Percentiles rank a stretch among this genome's conserved stretches.
Conservation (phyloP, 768 basidiomycete species). For the Paxillus involutus region DNA sequence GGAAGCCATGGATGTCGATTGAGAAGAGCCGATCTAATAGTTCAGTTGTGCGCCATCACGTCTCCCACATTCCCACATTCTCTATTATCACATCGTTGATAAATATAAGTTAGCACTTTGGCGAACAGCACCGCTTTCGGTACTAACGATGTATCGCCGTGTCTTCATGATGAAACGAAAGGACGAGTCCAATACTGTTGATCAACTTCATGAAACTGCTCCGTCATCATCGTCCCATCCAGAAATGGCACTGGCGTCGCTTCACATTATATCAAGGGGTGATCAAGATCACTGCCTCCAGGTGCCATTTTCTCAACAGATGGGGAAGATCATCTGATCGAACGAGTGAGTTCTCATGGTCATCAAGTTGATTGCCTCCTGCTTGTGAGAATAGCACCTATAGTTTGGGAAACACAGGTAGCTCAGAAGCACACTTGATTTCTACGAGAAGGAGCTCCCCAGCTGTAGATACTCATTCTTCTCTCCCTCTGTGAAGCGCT, state of each 20-base stretch:
- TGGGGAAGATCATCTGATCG: background rate
- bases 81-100: background rate
- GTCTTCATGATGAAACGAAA: too few species aligned
- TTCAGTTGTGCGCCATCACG: background rate
- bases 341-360: background rate
- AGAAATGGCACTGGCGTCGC: background rate
- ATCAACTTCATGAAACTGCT: too few species aligned
- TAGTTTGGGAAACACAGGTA: background rate
- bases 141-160: too few species aligned
- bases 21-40: background rate
- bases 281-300: background rate
- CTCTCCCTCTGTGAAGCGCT: background rate
- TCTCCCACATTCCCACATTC: background rate
- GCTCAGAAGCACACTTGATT: background rate
- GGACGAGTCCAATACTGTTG: too few species aligned
- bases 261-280: background rate
- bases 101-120: too few species aligned
- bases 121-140: too few species aligned
- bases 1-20: slow-evolving; percentile 38
- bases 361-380: background rate
- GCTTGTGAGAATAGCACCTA: background rate
- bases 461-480: background rate
- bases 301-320: background rate
- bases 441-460: background rate
- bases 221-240: background rate